A percentile compares a stretch with the other conserved stretches of the same genome.
phyloP scores from a whole-genome alignment of 1,284 basidiomycete species.

The Melanopsichium pennsylvanicum region DNA sequence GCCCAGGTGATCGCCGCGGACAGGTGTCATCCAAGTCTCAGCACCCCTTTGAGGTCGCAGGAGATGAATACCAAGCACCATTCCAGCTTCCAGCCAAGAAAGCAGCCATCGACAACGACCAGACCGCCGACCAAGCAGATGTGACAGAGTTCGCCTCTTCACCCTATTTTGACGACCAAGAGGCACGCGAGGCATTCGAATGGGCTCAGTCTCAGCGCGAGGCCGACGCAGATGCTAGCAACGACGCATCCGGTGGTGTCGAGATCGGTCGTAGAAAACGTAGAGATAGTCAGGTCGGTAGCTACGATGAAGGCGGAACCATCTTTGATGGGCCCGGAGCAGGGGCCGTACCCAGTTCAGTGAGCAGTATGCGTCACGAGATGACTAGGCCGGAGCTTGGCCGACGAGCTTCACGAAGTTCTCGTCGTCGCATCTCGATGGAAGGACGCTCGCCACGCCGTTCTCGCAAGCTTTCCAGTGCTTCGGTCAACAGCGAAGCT shows the following conservation, averaged over 20 bases:
- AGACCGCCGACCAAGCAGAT: slow-evolving; percentile 1
- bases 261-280: slow-evolving; percentile 38
- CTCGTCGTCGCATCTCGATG: slow-evolving; percentile 55
- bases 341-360: slow-evolving; percentile 60
- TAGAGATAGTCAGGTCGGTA: slow-evolving; percentile 62
- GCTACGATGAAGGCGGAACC: slow-evolving; percentile 59
- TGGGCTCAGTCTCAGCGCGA: slow-evolving; percentile 43
- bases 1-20: slow-evolving; percentile 19
- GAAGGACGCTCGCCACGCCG: slow-evolving; percentile 49
- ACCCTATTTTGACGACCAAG: slow-evolving; percentile 63
- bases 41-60: slow-evolving; percentile 50
- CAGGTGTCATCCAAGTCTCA: slow-evolving; percentile 22
- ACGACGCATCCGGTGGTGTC: slow-evolving; percentile 6
- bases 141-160: slow-evolving; percentile 39
- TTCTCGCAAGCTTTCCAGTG: slow-evolving; percentile 33
- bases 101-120: neutral
- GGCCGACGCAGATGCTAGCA: slow-evolving; percentile 21
- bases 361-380: slow-evolving; percentile 53
- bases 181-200: slow-evolving; percentile 54
- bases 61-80: slow-evolving; percentile 61
- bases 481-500: slow-evolving; percentile 41
- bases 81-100: slow-evolving; percentile 46
- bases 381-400: slow-evolving; percentile 51
- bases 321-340: slow-evolving; percentile 64
- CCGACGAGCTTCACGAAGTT: slow-evolving; percentile 45